phyloP scores from a whole-genome alignment of 257 asterid species.

The Gynochthodes officinalis region DNA sequence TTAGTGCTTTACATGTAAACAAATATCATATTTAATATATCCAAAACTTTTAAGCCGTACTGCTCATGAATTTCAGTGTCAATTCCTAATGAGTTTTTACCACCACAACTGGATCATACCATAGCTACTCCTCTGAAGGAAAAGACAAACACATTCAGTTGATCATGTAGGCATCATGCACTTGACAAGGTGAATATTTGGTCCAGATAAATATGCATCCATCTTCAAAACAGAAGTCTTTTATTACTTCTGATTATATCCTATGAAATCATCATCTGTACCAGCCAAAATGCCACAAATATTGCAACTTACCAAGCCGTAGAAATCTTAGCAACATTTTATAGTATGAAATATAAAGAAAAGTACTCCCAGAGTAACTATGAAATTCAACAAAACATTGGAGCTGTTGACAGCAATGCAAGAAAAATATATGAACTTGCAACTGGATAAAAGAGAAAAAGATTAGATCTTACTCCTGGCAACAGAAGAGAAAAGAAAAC shows the following conservation, averaged over 20 bases:
- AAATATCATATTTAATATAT: neutral
- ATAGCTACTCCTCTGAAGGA: neutral
- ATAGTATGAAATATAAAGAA: neutral
- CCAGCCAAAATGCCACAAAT: neutral
- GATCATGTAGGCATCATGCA: neutral
- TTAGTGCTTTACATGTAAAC: neutral
- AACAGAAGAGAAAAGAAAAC: neutral
- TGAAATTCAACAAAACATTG: neutral
- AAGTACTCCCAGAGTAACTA: neutral
- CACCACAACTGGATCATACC: neutral
- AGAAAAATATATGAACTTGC: neutral
- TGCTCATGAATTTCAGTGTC: neutral
- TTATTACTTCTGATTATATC: too few species aligned
- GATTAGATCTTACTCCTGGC: too few species aligned
- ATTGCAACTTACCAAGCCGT: neutral
- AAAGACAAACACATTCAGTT: neutral
- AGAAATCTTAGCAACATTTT: neutral
- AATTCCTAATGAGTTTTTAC: neutral
- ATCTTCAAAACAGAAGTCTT: neutral
- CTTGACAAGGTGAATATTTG: neutral
- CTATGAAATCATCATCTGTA: too few species aligned
- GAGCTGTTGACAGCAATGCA: neutral
- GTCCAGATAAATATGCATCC: neutral
- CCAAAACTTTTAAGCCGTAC: neutral
- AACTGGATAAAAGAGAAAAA: neutral